Conservation (phyloP, 1,284 basidiomycete genomes). For the Sporisorium iseilematis-ciliati region DNA sequence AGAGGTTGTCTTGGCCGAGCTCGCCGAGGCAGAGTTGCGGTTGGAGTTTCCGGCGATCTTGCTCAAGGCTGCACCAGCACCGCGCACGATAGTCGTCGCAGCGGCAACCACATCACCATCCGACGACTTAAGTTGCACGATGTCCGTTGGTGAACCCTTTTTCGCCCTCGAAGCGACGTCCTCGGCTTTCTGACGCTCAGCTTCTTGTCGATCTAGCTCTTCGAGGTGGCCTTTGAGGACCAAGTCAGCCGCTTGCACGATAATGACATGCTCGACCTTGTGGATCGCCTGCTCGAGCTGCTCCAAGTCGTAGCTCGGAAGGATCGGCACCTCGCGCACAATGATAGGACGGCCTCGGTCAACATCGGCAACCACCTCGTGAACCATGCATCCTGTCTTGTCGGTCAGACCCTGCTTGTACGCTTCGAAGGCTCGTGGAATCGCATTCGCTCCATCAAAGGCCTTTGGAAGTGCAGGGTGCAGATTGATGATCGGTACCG, state of each 20-base stretch:
- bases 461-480: constrained; percentile 94
- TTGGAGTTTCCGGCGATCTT: constrained; percentile 8
- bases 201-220: constrained; percentile 31
- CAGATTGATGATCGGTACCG: constrained; percentile 91
- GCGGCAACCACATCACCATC: constrained; percentile 20
- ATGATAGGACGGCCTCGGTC: constrained; percentile 90
- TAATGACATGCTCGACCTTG: constrained; percentile 86
- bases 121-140: constrained; percentile 8
- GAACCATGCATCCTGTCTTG: constrained; percentile 89
- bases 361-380: constrained; percentile 91
- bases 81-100: constrained; percentile 16
- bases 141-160: constrained; percentile 18
- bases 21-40: not conserved
- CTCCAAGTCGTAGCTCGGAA: constrained; percentile 78
- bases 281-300: constrained; percentile 85
- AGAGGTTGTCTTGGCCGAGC: constrained; percentile 27
- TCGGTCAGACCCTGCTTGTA: constrained; percentile 77
- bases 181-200: constrained; percentile 13
- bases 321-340: constrained; percentile 81
- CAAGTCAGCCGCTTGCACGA: constrained; percentile 76
- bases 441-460: constrained; percentile 92
- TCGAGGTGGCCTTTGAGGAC: constrained; percentile 49
- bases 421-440: constrained; percentile 88
- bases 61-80: constrained; percentile 7
- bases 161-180: not conserved